Evolutionary conservation across 73 alveolate species (phyloP).

Genomic region (Stentor coeruleus): DNA sequence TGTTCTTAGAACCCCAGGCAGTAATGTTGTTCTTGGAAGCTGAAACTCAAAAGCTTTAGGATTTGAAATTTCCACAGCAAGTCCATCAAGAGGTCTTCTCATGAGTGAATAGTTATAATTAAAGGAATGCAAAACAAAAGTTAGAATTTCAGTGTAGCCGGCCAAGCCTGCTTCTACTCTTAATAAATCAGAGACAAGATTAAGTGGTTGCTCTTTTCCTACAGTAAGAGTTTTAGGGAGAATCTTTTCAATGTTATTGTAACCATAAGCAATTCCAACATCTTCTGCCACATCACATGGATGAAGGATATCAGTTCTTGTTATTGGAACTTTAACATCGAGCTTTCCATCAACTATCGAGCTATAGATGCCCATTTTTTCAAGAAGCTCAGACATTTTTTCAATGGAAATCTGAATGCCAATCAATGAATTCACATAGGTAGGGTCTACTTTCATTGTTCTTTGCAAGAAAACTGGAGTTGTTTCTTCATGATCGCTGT

Average conservation of each 20-base stretch:
- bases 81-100: constrained; percentile 57
- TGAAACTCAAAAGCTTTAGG: constrained; percentile 81
- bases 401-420: background rate
- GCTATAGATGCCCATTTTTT: constrained; percentile 68
- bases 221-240: constrained; percentile 79
- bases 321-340: constrained; percentile 67
- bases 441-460: constrained; percentile 8
- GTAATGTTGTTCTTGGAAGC: constrained; percentile 88
- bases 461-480: constrained; percentile 64
- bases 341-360: constrained; percentile 39
- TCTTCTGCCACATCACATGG: constrained; percentile 93
- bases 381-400: constrained; percentile 19
- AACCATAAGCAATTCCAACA: constrained; percentile 95
- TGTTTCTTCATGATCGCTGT: constrained; percentile 44
- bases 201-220: constrained; percentile 73
- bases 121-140: constrained; percentile 77
- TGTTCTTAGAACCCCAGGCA: constrained; percentile 95
- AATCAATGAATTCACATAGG: constrained; percentile 5
- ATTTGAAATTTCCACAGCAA: constrained; percentile 61
- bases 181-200: constrained; percentile 89
- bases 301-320: constrained; percentile 88
- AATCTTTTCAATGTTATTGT: constrained; percentile 68
- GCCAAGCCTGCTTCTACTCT: constrained; percentile 94
- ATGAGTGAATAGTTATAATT: constrained; percentile 67
- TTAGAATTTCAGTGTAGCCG: constrained; percentile 95